phyloP scores from a whole-genome alignment of 306 rosid genomes.

The Acacia confusa region DNA sequence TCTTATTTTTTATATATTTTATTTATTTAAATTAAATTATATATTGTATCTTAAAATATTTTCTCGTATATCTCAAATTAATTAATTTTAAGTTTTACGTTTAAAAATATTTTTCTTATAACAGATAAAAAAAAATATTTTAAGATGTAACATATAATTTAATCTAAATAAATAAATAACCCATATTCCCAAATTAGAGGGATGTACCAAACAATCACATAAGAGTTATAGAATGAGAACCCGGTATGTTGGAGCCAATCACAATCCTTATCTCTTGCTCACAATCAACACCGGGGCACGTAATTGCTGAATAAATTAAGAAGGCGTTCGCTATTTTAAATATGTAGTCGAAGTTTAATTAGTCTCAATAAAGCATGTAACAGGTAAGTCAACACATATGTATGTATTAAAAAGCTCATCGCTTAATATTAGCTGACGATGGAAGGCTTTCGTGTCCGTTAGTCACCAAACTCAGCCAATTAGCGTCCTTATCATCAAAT shows the following conservation, averaged over 20 bases:
- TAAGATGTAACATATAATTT: too few relatives aligned
- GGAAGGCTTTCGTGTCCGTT: slow-evolving; percentile 9
- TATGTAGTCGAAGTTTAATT: neutral
- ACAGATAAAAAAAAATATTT: too few relatives aligned
- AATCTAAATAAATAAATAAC: too few relatives aligned
- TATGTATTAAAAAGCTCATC: neutral
- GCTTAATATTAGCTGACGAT: neutral
- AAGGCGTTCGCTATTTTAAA: neutral
- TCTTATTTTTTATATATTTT: too few relatives aligned
- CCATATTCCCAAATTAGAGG: too few relatives aligned
- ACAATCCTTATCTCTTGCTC: neutral
- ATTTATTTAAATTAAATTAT: too few relatives aligned
- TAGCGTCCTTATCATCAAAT: slow-evolving; percentile 28
- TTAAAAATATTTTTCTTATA: too few relatives aligned
- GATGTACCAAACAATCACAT: too few relatives aligned
- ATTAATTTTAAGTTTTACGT: too few relatives aligned
- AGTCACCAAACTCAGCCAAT: slow-evolving; percentile 38
- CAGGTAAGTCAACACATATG: neutral
- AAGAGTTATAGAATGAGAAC: too few relatives aligned
- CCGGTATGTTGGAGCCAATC: slow-evolving; percentile 15
- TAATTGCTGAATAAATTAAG: neutral
- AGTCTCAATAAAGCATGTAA: neutral
- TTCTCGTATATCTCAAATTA: too few relatives aligned
- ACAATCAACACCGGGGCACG: neutral
- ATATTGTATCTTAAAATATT: too few relatives aligned